Evolutionary conservation across 805 yeast species (phyloP).

Genomic region (Saccharomyces jurei): DNA sequence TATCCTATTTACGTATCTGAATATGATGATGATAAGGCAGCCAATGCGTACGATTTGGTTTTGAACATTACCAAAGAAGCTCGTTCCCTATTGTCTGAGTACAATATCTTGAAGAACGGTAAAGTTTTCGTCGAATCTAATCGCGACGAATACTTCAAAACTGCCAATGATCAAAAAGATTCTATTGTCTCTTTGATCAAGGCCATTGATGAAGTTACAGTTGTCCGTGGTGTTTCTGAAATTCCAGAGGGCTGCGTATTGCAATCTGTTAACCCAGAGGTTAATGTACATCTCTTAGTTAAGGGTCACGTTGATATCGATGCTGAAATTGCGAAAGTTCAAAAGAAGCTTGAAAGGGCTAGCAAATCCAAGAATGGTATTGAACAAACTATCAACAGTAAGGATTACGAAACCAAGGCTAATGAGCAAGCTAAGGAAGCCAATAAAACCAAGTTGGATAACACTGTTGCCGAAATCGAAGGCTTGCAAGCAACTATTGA

Average conservation of each 20-base stretch:
- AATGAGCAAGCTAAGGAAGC: constrained; percentile 71
- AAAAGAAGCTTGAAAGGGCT: constrained; percentile 64
- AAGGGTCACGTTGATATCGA: constrained; percentile 93
- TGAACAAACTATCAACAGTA: constrained; percentile 58
- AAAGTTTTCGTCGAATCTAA: constrained; percentile 73
- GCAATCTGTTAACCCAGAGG: constrained; percentile 68
- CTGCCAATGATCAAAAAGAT: constrained; percentile 63
- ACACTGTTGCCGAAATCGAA: constrained; percentile 76
- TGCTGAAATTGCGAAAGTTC: constrained; percentile 78
- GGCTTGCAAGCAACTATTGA: constrained; percentile 81
- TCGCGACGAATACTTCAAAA: constrained; percentile 37
- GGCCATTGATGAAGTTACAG: constrained; percentile 70
- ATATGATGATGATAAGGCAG: constrained; percentile 58
- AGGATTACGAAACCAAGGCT: constrained; percentile 84
- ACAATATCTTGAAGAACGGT: constrained; percentile 80
- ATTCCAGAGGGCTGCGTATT: constrained; percentile 90
- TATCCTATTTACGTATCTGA: constrained; percentile 63
- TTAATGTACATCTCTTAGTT: constrained; percentile 82
- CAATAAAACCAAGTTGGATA: constrained; percentile 60
- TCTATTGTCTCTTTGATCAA: constrained; percentile 89
- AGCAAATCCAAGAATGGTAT: constrained; percentile 51
- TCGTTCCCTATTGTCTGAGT: constrained; percentile 87
- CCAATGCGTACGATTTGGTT: constrained; percentile 71
- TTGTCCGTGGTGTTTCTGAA: constrained; percentile 45
- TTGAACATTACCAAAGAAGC: constrained; percentile 83